Evolutionary conservation across 2,329 filamentous ascomycete genomes (phyloP).

Genomic region (Periconia sp.): DNA sequence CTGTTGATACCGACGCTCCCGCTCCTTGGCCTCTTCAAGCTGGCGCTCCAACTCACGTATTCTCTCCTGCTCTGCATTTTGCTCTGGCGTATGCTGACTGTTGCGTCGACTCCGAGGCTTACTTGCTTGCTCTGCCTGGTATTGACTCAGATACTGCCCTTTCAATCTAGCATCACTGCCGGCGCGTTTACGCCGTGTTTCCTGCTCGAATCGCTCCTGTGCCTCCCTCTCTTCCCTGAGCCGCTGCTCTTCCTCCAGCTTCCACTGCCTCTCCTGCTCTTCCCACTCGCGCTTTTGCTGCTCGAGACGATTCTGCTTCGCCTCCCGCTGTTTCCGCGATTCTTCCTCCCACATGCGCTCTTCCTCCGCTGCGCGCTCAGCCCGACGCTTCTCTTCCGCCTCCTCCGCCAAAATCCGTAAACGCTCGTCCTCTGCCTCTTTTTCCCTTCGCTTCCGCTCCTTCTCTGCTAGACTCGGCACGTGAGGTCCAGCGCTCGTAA

Average conservation of each 20-base stretch:
- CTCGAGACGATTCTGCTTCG: slow-evolving; percentile 61
- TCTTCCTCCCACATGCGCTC: slow-evolving; percentile 68
- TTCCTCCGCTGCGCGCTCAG: slow-evolving; percentile 62
- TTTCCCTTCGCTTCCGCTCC: slow-evolving; percentile 66
- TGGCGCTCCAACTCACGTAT: slow-evolving; percentile 79
- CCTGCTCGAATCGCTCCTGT: slow-evolving; percentile 66
- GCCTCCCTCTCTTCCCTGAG: slow-evolving; percentile 72
- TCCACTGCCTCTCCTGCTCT: slow-evolving; percentile 76
- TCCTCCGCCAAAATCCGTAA: slow-evolving; percentile 55
- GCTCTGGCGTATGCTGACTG: slow-evolving; percentile 46
- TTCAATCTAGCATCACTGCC: slow-evolving; percentile 69
- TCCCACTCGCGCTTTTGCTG: slow-evolving; percentile 75
- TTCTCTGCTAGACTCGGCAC: slow-evolving; percentile 86
- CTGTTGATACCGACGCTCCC: slow-evolving; percentile 65
- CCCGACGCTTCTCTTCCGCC: slow-evolving; percentile 50
- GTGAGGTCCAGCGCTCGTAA: slow-evolving; percentile 76
- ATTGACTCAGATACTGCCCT: slow-evolving; percentile 85
- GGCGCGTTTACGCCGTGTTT: slow-evolving; percentile 63
- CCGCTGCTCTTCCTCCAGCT: slow-evolving; percentile 71
- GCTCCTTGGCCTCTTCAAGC: slow-evolving; percentile 66
- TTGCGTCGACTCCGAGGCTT: slow-evolving; percentile 39
- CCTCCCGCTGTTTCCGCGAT: slow-evolving; percentile 60
- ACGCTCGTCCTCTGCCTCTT: slow-evolving; percentile 58
- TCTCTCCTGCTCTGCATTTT: slow-evolving; percentile 62
- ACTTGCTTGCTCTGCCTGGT: slow-evolving; percentile 68